Evolutionary conservation across 306 rosid genomes (phyloP), one percentile per base, ranked within the genome.

Genomic region (Cucurbita moschata): DNA sequence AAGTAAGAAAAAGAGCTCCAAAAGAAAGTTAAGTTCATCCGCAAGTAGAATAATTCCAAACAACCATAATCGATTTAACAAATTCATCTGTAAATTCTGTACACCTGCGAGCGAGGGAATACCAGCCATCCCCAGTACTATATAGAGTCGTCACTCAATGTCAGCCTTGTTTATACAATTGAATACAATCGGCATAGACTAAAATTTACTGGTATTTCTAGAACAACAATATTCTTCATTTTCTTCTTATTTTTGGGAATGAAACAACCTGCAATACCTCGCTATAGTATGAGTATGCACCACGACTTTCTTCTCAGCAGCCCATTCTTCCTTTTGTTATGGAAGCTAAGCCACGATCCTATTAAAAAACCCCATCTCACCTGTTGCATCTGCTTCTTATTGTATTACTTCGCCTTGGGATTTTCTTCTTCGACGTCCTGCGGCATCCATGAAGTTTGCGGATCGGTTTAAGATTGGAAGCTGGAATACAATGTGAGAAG

Each of bases 391-490:
- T 39, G 53, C 50, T 26, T 26, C 26, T 69, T 30, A 8, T 68
- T 12, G 3, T 46, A 7, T 1, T 69, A 4, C 58, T 47, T 78
- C 70, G 82, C 50, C 78, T 85, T 74, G 23, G 69, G 77, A 80
- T 88, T 88, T 79, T 89, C 97, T 59, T 89, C 99, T 80, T 91
- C 99, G 77, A 88, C 96, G 72, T 91, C 99, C 99, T 95, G 87
- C 59, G 76, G 59, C 78, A 44, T 18, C 78, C 73, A 43, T 56
- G 23, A 63, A 72, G 49, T 19, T 19, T 26, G 35, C 49, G 14
- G 10, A 54, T 75, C 11, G 67, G 44, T 49, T 63, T 16, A 12
- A 50, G 57, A 23, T 5, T 43, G 64, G 53, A 46, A 11, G 8
- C 2, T 51, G 65, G 35, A 38, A 71, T 42, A 49, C 13, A 5